Conservation (phyloP, 148 eudicot species). For the Fagopyrum esculentum region DNA sequence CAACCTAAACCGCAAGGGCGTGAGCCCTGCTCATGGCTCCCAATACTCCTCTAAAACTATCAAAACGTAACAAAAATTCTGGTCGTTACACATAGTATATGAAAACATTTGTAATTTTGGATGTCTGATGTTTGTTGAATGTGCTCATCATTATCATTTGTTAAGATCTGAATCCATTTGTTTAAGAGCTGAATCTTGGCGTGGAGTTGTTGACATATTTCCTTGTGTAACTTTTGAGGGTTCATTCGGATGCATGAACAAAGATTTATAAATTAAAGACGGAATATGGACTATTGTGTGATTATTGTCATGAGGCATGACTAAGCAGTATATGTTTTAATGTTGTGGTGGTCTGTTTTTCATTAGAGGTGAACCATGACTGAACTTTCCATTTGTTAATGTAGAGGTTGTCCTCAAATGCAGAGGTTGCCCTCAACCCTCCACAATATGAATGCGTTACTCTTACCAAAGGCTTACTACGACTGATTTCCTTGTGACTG, state of each 20-base stretch:
- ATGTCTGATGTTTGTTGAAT: not conserved
- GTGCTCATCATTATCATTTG: not conserved
- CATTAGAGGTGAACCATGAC: constrained; percentile 3
- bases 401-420: no score
- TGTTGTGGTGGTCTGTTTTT: constrained; percentile 33
- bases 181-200: not conserved
- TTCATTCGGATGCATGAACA: not conserved
- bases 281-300: constrained; percentile 1
- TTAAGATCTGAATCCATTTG: not conserved
- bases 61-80: no score
- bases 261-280: not conserved
- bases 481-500: constrained; percentile 14
- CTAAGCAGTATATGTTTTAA: not conserved
- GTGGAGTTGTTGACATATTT: not conserved
- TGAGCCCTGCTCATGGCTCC: no score
- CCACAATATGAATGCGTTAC: no score
- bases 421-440: no score
- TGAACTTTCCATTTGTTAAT: no score
- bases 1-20: no score
- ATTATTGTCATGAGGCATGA: not conserved
- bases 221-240: not conserved
- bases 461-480: no score
- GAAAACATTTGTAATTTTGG: not conserved
- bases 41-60: no score
- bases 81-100: not conserved